Conservation (phyloP, 129 eudicot genomes). For the Arctium minus region DNA sequence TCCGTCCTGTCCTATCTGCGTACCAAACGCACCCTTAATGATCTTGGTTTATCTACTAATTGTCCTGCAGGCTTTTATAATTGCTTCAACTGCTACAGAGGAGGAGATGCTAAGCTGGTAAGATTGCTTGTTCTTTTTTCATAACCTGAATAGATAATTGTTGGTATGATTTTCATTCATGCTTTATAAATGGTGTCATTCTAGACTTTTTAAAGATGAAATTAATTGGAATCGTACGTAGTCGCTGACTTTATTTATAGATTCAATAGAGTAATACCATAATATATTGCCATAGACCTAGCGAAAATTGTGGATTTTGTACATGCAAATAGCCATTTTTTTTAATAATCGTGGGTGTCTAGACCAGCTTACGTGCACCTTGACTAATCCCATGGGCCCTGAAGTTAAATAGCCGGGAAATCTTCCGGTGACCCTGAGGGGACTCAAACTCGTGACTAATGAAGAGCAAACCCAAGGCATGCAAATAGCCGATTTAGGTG, state of each 20-base stretch:
- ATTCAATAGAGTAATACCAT: background rate
- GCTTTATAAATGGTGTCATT: background rate
- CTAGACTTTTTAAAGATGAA: background rate
- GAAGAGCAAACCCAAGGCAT: too few relatives aligned
- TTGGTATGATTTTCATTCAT: background rate
- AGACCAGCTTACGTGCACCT: too few relatives aligned
- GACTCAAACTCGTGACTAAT: too few relatives aligned
- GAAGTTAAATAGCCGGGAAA: too few relatives aligned
- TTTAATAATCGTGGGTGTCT: background rate
- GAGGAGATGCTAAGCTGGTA: constrained; percentile 66
- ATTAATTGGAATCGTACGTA: background rate
- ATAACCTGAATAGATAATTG: background rate
- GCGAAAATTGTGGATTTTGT: background rate
- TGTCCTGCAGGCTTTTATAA: constrained; percentile 50
- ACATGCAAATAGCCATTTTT: background rate
- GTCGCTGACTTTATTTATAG: background rate
- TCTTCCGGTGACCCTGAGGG: too few relatives aligned
- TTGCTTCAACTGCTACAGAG: constrained; percentile 63
- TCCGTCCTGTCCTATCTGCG: too few relatives aligned
- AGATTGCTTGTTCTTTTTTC: constrained; percentile 18
- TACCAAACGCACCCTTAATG: background rate
- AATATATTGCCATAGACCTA: background rate
- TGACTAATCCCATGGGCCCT: too few relatives aligned
- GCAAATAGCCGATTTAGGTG: background rate
- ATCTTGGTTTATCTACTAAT: constrained; percentile 3